These are phyloP conservation scores for Auricularia cornea DNA, from an alignment of 768 basidiomycete species.

Conservation along the genomic window DNA sequence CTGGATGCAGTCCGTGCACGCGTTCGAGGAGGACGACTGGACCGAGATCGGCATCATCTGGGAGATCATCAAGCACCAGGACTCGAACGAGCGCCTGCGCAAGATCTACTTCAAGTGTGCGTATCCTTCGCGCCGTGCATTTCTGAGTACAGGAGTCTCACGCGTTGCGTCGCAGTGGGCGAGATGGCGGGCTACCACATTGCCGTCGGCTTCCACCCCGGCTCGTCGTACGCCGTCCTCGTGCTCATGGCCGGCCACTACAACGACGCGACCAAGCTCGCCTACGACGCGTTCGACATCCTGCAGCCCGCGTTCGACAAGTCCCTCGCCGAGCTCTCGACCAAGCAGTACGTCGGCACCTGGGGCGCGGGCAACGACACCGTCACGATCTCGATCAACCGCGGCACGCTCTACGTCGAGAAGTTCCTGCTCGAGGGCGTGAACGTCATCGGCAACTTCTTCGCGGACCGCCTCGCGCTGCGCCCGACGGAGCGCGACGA, in stretches of 20 bases:
- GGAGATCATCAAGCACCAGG: constrained; percentile 13
- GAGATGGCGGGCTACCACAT: constrained; percentile 18
- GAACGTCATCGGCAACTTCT: constrained; percentile 14
- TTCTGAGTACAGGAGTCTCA: background rate
- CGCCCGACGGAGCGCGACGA: constrained; percentile 18
- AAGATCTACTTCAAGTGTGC: constrained; percentile 23
- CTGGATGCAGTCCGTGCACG: constrained; percentile 24
- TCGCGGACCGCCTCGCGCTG: constrained; percentile 14
- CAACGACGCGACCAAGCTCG: constrained; percentile 16
- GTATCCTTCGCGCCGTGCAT: background rate
- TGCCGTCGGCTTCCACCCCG: constrained; percentile 20
- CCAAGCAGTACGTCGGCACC: constrained; percentile 15
- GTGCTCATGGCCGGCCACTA: constrained; percentile 19
- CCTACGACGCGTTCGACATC: constrained; percentile 17
- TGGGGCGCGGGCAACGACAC: constrained; percentile 13
- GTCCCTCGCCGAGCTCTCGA: constrained; percentile 5
- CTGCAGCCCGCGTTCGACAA: constrained; percentile 21
- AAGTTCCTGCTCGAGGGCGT: constrained; percentile 10
- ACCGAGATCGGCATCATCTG: constrained; percentile 11
- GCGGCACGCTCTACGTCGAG: constrained; percentile 17
- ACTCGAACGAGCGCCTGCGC: constrained; percentile 10
- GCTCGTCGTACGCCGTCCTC: constrained; percentile 19
- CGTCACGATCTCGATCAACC: constrained; percentile 10
- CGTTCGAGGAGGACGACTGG: constrained; percentile 19
- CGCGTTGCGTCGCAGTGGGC: constrained; percentile 13